Evolutionary conservation across 2,329 filamentous ascomycete species (phyloP).

Genomic region (Botrytis medusae): DNA sequence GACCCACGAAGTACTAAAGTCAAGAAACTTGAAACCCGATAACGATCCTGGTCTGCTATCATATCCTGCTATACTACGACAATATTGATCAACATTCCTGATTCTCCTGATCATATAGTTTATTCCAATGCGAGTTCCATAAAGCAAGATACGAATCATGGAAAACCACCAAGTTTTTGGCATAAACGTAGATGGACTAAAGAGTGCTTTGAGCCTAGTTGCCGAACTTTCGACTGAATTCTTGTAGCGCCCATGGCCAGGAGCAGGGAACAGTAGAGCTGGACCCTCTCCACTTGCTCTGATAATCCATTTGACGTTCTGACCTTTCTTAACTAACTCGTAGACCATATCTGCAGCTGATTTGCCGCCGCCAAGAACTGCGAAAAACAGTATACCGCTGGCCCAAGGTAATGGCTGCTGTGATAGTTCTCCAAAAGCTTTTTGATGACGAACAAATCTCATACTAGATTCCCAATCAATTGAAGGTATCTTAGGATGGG

Average conservation of each 20-base stretch:
- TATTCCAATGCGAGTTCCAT: conserved; percentile 5
- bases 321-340: neutral
- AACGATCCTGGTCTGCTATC: neutral
- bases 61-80: conserved; percentile 3
- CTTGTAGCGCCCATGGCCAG: conserved; percentile 10
- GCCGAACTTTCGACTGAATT: conserved; percentile 25
- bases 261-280: conserved; percentile 5
- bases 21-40: neutral
- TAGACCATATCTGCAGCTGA: conserved; percentile 21
- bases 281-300: conserved; percentile 18
- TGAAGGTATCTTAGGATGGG: neutral
- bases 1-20: conserved; percentile 18
- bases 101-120: conserved; percentile 11
- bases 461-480: neutral
- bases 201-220: conserved; percentile 7
- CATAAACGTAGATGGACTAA: conserved; percentile 18
- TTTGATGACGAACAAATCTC: conserved; percentile 16
- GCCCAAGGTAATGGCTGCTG: neutral
- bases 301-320: conserved; percentile 16
- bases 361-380: conserved; percentile 21
- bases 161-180: conserved; percentile 1
- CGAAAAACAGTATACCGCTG: neutral
- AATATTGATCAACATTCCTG: neutral
- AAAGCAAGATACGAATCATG: neutral
- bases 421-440: conserved; percentile 21